phyloP scores from a whole-genome alignment of 1,139 yeast species.

The Petasospora fabianii region DNA sequence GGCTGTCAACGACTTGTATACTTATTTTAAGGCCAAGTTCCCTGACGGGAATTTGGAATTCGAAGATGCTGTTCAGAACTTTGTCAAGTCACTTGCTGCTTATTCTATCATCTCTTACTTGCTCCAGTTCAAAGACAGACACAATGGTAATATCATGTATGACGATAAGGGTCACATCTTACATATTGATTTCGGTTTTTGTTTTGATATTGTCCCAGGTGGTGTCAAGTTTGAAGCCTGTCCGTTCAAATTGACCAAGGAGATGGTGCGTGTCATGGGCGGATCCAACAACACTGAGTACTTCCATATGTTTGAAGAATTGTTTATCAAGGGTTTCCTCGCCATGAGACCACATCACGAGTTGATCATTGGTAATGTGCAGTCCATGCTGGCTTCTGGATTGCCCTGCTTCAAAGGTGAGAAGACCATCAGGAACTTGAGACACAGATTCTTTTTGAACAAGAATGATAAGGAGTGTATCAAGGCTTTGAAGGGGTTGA shows the following conservation, averaged over 20 bases:
- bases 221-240: slow-evolving; percentile 97
- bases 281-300: slow-evolving; percentile 84
- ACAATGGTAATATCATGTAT: slow-evolving; percentile 98
- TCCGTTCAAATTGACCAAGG: slow-evolving; percentile 94
- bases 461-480: slow-evolving; percentile 88
- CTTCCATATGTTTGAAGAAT: slow-evolving; percentile 89
- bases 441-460: slow-evolving; percentile 74
- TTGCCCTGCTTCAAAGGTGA: slow-evolving; percentile 91
- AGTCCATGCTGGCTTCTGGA: slow-evolving; percentile 93
- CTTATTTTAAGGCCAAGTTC: slow-evolving; percentile 86
- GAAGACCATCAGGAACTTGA: slow-evolving; percentile 72
- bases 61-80: slow-evolving; percentile 87
- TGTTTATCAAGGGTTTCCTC: slow-evolving; percentile 88
- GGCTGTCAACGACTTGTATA: slow-evolving; percentile 95
- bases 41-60: slow-evolving; percentile 87
- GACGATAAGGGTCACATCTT: slow-evolving; percentile 92
- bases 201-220: slow-evolving; percentile 98
- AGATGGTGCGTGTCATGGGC: slow-evolving; percentile 95
- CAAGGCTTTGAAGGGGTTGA: slow-evolving; percentile 65
- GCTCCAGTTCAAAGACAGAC: slow-evolving; percentile 95
- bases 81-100: slow-evolving; percentile 92
- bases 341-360: slow-evolving; percentile 90
- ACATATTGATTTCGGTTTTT: slow-evolving; percentile 97
- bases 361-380: slow-evolving; percentile 76
- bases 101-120: slow-evolving; percentile 91